Conservation (phyloP, 495 filamentous ascomycete genomes). For the Tuber umbilicatum region DNA sequence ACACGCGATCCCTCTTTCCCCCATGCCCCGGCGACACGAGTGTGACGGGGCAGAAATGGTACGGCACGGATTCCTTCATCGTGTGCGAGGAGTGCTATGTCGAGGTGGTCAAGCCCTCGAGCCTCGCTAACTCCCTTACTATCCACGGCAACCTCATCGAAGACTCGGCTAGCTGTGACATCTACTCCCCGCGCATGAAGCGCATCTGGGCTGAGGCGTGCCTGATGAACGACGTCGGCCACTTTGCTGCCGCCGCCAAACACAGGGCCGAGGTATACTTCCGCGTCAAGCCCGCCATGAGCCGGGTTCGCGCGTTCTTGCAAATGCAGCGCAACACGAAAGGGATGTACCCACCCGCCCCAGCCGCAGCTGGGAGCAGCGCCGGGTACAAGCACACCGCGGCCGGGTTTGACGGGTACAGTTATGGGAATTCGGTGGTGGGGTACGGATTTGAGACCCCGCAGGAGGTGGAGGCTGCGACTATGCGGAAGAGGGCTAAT, state of each 20-base stretch:
- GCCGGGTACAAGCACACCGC: background rate
- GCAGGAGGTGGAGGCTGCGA: background rate
- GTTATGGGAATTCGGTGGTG: background rate
- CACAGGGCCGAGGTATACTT: background rate
- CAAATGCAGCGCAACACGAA: background rate
- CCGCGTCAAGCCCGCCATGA: background rate
- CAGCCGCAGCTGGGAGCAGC: background rate
- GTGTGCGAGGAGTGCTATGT: background rate
- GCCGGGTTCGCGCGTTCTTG: background rate
- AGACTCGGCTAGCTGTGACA: background rate
- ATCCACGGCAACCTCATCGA: background rate
- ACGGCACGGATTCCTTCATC: background rate
- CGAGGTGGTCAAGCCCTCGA: background rate
- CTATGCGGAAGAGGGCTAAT: background rate
- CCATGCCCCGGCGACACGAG: background rate
- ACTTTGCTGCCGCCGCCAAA: background rate
- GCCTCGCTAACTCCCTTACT: background rate
- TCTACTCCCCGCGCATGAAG: conserved; percentile 1
- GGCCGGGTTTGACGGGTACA: background rate
- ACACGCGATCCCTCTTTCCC: background rate
- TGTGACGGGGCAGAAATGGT: background rate
- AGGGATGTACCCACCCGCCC: background rate
- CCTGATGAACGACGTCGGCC: background rate
- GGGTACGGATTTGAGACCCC: background rate
- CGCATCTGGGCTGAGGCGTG: background rate